Evolutionary conservation across 192 early-diverging fungal genomes (phyloP).

Genomic region (Coemansia aciculifera): DNA sequence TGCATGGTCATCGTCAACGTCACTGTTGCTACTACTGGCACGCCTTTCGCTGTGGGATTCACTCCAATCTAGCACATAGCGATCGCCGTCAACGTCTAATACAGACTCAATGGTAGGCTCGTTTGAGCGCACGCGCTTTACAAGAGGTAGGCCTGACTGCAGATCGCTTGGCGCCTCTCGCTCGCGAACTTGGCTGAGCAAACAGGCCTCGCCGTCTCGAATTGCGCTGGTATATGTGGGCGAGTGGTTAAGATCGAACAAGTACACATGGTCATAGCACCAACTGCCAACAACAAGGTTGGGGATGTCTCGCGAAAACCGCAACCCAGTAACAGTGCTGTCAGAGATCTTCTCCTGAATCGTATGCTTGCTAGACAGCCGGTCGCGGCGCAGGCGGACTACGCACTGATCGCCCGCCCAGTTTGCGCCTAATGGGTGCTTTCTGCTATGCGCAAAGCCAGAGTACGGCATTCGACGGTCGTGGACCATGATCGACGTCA

Average conservation of each 20-base stretch:
- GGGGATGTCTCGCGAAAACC: constrained; percentile 38
- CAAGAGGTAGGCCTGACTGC: background rate
- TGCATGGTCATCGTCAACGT: background rate
- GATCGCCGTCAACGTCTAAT: background rate
- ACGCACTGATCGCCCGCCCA: constrained; percentile 41
- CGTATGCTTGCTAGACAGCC: background rate
- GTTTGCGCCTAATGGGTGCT: constrained; percentile 1
- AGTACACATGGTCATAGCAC: constrained; percentile 57
- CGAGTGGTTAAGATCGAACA: constrained; percentile 58
- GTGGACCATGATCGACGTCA: constrained; percentile 52
- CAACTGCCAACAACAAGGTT: constrained; percentile 60
- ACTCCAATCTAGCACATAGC: background rate
- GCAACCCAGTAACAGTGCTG: constrained; percentile 42
- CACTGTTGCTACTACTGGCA: background rate
- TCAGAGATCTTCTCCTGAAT: constrained; percentile 26
- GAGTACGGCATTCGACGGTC: constrained; percentile 53
- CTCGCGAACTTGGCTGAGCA: background rate
- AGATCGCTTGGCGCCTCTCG: background rate
- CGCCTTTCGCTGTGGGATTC: background rate
- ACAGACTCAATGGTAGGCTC: background rate
- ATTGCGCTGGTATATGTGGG: constrained; percentile 21
- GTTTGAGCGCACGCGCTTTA: constrained; percentile 26
- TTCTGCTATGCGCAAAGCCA: background rate
- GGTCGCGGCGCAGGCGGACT: constrained; percentile 30
- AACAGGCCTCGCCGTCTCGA: background rate